phyloP scores from a whole-genome alignment of 176 grass and related monocot species.

The Zizania latifolia region DNA sequence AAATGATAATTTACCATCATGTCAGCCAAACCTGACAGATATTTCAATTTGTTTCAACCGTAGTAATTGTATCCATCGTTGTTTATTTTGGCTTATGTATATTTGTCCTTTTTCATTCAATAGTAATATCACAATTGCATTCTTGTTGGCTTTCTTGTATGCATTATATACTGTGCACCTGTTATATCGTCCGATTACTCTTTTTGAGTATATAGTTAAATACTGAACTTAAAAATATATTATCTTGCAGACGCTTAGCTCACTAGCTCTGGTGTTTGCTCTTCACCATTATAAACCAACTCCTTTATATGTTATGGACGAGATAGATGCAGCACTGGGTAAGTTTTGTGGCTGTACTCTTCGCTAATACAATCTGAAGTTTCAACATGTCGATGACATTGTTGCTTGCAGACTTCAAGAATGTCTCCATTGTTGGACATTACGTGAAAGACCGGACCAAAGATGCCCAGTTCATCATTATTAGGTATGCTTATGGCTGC shows the following conservation, averaged over 20 bases:
- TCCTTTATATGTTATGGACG: slow-evolving; percentile 96
- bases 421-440: slow-evolving; percentile 96
- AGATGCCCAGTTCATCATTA: slow-evolving; percentile 99
- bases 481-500: slow-evolving; percentile 44
- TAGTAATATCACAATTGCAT: neutral
- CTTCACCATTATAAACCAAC: slow-evolving; percentile 99
- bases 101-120: neutral
- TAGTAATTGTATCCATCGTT: neutral
- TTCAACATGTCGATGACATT: slow-evolving; percentile 14
- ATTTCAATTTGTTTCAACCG: neutral
- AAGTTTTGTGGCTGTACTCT: slow-evolving; percentile 5
- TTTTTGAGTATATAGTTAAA: neutral
- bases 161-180: neutral
- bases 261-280: slow-evolving; percentile 92
- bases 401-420: slow-evolving; percentile 80
- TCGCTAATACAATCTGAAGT: neutral
- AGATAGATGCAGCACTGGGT: slow-evolving; percentile 98
- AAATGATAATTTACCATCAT: neutral
- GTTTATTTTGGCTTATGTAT: neutral
- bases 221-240: neutral
- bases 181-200: neutral
- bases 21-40: neutral
- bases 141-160: neutral
- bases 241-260: slow-evolving; percentile 72
- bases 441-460: slow-evolving; percentile 95